Base-by-base conservation (phyloP, 2,329 filamentous ascomycete species). In the Ceratocystis eucalypticola region DNA sequence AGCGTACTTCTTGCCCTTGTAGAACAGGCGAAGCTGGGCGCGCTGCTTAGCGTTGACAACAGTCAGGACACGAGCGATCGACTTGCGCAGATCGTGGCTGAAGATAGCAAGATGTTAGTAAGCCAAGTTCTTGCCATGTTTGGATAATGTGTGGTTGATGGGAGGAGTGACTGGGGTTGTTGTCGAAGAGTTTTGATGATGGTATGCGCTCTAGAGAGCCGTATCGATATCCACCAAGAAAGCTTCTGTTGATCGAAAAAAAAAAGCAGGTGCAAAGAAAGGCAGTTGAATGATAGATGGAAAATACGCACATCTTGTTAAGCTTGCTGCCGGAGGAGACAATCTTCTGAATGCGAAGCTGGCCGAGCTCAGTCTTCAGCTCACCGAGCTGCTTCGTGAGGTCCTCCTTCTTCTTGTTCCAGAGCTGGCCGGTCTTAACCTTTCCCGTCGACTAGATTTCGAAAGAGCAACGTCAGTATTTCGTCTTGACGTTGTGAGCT, bases 1-100 rank as follows among this genome's bases (percentile, higher is more conserved):
- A 71, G 91, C 82, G 86, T 96, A 96, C 86, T 96, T 97, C 90
- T 97, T 97, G 88, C 88, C 89, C 86, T 96, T 95, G 88, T 99
- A 99, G 89, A 97, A 97, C 73, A 97, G 85, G 75, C 92, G 91
- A 76, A 99, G 91, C 83, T 97, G 92, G 73, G 91, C 84, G 79
- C 95, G 89, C 85, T 99, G 94, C 87, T 96, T 97, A 81, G 91
- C 88, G 86, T 97, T 99, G 88, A 99, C 96, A 83, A 99, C 86
- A 80, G 94, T 99, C 75, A 99, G 88, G 81, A 96, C 90, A 77
- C 93, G 92, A 77, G 94, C 95, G 81, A 99, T 96, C 72, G 92
- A 96, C 87, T 99, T 99, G 85, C 94, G 92, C 79, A 99, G 85
- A 80, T 99, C 95, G 84, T 96, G 91, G 82, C 92, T 96, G 74